Evolutionary conservation across 257 asterid species (phyloP).

Genomic region (Thymus quinquecostatus): DNA sequence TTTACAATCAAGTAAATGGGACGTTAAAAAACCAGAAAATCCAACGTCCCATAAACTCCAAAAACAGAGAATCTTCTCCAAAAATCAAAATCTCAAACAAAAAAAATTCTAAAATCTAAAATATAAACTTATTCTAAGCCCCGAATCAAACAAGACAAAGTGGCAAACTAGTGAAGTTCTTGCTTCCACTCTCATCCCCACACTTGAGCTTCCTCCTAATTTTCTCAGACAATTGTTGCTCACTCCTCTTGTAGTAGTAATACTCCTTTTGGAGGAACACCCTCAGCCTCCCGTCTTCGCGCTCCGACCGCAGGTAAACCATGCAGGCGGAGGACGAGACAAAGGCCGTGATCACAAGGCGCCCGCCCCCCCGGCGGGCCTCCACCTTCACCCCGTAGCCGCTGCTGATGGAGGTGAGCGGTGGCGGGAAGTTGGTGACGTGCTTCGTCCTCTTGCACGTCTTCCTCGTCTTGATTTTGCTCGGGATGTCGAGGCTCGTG

Average conservation of each 20-base stretch:
- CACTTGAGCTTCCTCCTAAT: conserved; percentile 44
- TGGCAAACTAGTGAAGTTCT: conserved; percentile 48
- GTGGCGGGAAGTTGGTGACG: conserved; percentile 58
- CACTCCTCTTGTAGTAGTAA: background rate
- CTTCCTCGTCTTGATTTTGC: conserved; percentile 20
- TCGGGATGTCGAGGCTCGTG: conserved; percentile 30
- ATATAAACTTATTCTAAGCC: background rate
- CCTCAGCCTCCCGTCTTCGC: conserved; percentile 65
- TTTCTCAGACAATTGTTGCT: conserved; percentile 22
- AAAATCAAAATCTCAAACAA: too few relatives aligned
- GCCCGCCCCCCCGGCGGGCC: conserved; percentile 67
- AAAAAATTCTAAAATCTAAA: background rate
- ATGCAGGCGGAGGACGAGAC: conserved; percentile 27
- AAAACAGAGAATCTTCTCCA: background rate
- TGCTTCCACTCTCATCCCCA: conserved; percentile 45
- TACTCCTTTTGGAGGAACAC: conserved; percentile 40
- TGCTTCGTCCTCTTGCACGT: conserved; percentile 29
- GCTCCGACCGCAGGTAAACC: conserved; percentile 46
- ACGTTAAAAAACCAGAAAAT: background rate
- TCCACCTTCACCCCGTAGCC: conserved; percentile 48
- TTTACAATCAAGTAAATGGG: background rate
- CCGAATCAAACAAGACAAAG: conserved; percentile 41
- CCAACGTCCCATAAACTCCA: background rate
- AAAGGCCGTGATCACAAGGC: conserved; percentile 56
- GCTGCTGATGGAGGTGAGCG: conserved; percentile 59